phyloP scores from a whole-genome alignment of 2,329 filamentous ascomycete species.

The Fonsecaea monophora region DNA sequence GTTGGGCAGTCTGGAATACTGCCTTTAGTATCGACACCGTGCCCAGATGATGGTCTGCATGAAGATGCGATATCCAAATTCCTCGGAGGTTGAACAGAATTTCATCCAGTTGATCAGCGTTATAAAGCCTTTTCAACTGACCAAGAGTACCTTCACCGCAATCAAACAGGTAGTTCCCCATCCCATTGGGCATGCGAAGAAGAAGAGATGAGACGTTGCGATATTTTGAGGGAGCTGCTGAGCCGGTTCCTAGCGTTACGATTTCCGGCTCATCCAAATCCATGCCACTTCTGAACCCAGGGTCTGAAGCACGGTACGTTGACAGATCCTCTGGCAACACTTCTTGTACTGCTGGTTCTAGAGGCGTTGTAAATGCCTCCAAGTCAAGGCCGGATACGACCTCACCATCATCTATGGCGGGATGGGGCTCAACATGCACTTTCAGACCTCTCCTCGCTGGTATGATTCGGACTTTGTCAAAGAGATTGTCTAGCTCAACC shows the following conservation, averaged over 20 bases:
- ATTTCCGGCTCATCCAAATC: constrained; percentile 80
- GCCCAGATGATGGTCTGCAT: constrained; percentile 95
- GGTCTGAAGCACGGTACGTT: constrained; percentile 1
- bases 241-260: constrained; percentile 88
- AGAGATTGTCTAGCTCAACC: neutral
- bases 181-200: constrained; percentile 74
- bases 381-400: constrained; percentile 43
- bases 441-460: constrained; percentile 52
- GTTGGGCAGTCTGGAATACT: constrained; percentile 15
- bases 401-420: constrained; percentile 45
- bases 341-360: constrained; percentile 45
- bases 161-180: constrained; percentile 89
- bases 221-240: constrained; percentile 87
- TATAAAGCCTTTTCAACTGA: constrained; percentile 78
- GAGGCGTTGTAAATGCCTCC: constrained; percentile 23
- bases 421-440: constrained; percentile 56
- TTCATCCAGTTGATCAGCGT: constrained; percentile 67
- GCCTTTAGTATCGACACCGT: constrained; percentile 71
- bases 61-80: constrained; percentile 93
- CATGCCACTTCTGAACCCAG: constrained; percentile 65
- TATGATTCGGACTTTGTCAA: constrained; percentile 34
- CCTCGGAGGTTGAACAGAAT: constrained; percentile 78
- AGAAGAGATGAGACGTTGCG: constrained; percentile 93
- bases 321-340: constrained; percentile 22
- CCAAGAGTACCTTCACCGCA: constrained; percentile 91